Evolutionary conservation across 768 basidiomycete genomes (phyloP), one percentile per base, ranked within the genome.

Genomic region (Lyophyllum decastes): DNA sequence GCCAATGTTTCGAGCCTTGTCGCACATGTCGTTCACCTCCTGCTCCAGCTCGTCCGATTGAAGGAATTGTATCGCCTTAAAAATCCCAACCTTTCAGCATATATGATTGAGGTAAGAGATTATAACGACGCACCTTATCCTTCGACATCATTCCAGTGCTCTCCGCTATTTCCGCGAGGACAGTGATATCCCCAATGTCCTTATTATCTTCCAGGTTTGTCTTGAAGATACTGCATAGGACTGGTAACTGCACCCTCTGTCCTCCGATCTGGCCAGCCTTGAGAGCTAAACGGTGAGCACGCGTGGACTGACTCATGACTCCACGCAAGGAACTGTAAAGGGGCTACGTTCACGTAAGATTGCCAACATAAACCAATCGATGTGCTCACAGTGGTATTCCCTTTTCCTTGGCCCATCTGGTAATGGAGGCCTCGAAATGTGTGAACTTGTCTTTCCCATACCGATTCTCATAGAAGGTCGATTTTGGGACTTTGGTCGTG

Each of bases 241-340:
- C 63, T 1, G 82, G 76, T 6, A 83, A 68, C 69, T 93, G 91
- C 33, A 81, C 66, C 11, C 76, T 67, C 67, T 85, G 81, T 0
- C 89, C 88, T 17, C 86, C 87, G 19, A 84, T 59, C 60, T 78
- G 71, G 68, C 78, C 87, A 1, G 90, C 90, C 66, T 90, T 88
- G 54, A 82, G 81, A 27, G 87, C 77, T 25, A 94, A 76, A 11
- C 91, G 82, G 69, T 93, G 92, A 9, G 87, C 88, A 19, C 78
- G 74, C 35, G 79, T 85, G n/a, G 90, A 88, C 64, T 85, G 83
- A 52, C 81, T 78, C 60, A 92, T 77, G 14, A 77, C 76, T 19
- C 89, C 89, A 16, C 76, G 77, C 64, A 84, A 85, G 4, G 76
- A 74, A 52, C 89, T 90, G 64, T 16, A 27, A 50, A 54, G 43